phyloP scores from a whole-genome alignment of 768 basidiomycete genomes.

The Naganishia friedmannii region DNA sequence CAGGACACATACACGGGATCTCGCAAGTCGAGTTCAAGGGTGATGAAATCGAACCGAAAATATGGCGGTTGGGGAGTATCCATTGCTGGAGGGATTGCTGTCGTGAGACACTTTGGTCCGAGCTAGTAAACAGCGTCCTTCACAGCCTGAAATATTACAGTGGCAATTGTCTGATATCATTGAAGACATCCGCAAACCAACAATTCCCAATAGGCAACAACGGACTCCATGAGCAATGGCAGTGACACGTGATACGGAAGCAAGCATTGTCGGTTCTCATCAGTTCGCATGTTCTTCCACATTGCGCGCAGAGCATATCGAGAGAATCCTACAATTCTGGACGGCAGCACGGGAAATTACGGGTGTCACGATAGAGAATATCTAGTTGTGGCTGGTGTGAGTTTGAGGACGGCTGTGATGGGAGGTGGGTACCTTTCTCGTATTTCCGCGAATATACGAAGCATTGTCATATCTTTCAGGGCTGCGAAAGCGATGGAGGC shows the following conservation, averaged over 20 bases:
- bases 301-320: slow-evolving; percentile 60
- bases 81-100: slow-evolving; percentile 1
- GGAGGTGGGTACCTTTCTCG: slow-evolving; percentile 56
- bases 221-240: background rate
- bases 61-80: background rate
- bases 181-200: background rate
- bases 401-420: slow-evolving; percentile 73
- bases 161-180: background rate
- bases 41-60: background rate
- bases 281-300: slow-evolving; percentile 60
- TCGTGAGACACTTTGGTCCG: background rate
- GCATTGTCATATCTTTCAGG: background rate
- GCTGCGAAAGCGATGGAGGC: slow-evolving; percentile 10
- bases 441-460: background rate
- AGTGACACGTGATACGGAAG: slow-evolving; percentile 33
- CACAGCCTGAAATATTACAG: background rate
- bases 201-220: background rate
- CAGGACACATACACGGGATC: background rate
- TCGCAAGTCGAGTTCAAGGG: too few species aligned
- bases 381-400: slow-evolving; percentile 74
- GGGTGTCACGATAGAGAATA: slow-evolving; percentile 66
- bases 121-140: background rate
- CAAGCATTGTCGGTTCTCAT: slow-evolving; percentile 64
- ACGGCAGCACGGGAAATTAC: slow-evolving; percentile 63
- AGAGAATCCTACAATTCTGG: slow-evolving; percentile 70